Conservation (phyloP, 2,329 filamentous ascomycete genomes). For the Zarea fungicola region DNA sequence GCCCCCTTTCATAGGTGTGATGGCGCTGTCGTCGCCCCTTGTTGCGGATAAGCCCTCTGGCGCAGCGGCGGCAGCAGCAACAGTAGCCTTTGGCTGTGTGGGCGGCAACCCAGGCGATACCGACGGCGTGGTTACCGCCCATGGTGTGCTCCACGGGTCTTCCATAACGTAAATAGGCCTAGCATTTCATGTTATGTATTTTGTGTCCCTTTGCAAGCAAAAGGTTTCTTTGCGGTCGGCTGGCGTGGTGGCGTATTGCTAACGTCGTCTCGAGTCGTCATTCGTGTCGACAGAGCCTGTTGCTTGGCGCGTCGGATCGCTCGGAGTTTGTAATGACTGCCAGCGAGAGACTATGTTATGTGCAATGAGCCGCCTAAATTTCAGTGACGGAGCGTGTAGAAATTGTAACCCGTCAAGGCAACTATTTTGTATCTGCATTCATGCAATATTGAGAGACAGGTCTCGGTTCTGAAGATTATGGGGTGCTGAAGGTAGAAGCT, state of each 20-base stretch:
- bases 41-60: too few species aligned
- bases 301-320: too few species aligned
- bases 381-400: too few species aligned
- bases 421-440: neutral
- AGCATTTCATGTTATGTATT: neutral
- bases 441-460: neutral
- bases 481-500: neutral
- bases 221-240: neutral
- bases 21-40: too few species aligned
- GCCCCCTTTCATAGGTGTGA: neutral
- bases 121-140: conserved; percentile 37
- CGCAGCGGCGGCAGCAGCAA: neutral
- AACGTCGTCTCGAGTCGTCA: neutral
- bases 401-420: too few species aligned
- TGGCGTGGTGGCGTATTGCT: neutral
- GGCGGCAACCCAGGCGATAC: conserved; percentile 21
- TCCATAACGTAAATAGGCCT: conserved; percentile 41
- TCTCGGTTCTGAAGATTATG: neutral
- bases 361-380: too few species aligned
- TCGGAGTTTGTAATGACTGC: too few species aligned
- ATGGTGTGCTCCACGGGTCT: conserved; percentile 60
- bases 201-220: too few species aligned
- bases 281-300: too few species aligned
- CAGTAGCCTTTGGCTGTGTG: neutral
- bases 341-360: too few species aligned